Conservation (phyloP, 768 basidiomycete species). For the Mycena capillaripes region DNA sequence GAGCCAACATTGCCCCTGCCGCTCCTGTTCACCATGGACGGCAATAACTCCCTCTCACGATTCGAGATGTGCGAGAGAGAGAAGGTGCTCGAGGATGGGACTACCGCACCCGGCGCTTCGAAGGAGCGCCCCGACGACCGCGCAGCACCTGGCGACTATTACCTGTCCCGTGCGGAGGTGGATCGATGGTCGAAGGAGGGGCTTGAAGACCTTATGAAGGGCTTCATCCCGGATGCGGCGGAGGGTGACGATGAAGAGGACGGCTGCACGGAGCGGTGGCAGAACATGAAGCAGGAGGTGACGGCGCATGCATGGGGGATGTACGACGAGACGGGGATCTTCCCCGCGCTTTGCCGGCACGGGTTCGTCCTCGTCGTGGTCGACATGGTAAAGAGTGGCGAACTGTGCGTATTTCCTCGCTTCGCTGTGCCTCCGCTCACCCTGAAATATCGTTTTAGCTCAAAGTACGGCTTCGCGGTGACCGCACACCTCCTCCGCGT, state of each 20-base stretch:
- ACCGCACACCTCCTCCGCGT: no score
- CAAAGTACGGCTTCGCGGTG: constrained; percentile 19
- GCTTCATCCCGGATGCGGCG: no score
- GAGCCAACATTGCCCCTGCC: constrained; percentile 43
- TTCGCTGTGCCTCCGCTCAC: no score
- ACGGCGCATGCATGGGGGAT: no score
- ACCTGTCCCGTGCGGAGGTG: not conserved
- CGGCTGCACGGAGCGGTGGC: no score
- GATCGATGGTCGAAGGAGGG: constrained; percentile 14
- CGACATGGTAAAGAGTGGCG: constrained; percentile 52
- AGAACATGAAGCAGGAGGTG: no score
- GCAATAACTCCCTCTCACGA: constrained; percentile 40
- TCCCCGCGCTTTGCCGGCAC: constrained; percentile 54
- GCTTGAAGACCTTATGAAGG: no score
- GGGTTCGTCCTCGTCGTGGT: constrained; percentile 44
- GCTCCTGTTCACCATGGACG: constrained; percentile 47
- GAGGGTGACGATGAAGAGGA: no score
- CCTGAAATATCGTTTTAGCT: constrained; percentile 19
- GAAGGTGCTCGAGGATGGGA: not conserved
- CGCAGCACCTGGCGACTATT: not conserved
- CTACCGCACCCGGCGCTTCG: constrained; percentile 31
- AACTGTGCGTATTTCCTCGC: constrained; percentile 48
- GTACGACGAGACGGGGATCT: no score
- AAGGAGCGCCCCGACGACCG: constrained; percentile 39
- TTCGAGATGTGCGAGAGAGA: not conserved